Evolutionary conservation across 768 basidiomycete genomes (phyloP).

Genomic region (Rhodotorula babjevae): DNA sequence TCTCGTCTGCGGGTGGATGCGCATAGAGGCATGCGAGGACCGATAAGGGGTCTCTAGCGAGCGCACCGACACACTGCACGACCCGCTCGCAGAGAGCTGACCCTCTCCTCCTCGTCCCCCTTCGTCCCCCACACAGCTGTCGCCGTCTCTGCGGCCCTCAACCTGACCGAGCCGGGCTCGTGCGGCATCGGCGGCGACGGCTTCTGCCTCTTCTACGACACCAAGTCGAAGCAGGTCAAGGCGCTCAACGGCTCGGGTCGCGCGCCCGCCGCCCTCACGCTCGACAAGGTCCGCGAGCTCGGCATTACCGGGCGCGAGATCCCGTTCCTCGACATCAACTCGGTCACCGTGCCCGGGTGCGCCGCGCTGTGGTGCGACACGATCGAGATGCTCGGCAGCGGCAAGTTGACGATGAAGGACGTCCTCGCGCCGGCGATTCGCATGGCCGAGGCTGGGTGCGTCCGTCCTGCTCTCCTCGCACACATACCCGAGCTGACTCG

Average conservation of each 20-base stretch:
- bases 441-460: slow-evolving; percentile 82
- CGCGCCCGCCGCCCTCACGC: slow-evolving; percentile 70
- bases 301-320: slow-evolving; percentile 68
- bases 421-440: slow-evolving; percentile 82
- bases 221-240: slow-evolving; percentile 70
- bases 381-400: slow-evolving; percentile 72
- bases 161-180: slow-evolving; percentile 73
- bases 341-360: slow-evolving; percentile 60
- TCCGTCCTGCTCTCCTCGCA: slow-evolving; percentile 1
- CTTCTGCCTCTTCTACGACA: slow-evolving; percentile 71
- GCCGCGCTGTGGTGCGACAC: slow-evolving; percentile 94
- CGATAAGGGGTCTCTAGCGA: no score
- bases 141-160: slow-evolving; percentile 83
- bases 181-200: slow-evolving; percentile 68
- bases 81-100: slow-evolving; percentile 51
- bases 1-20: no score
- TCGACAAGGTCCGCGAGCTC: slow-evolving; percentile 65
- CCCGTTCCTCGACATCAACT: slow-evolving; percentile 73
- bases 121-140: slow-evolving; percentile 65
- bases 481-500: no score
- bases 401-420: slow-evolving; percentile 62
- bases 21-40: no score
- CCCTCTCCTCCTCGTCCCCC: slow-evolving; percentile 51
- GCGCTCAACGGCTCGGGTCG: slow-evolving; percentile 89
- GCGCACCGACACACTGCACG: no score